Conservation (phyloP, 805 yeast species). For the Candida endomychidarum region DNA sequence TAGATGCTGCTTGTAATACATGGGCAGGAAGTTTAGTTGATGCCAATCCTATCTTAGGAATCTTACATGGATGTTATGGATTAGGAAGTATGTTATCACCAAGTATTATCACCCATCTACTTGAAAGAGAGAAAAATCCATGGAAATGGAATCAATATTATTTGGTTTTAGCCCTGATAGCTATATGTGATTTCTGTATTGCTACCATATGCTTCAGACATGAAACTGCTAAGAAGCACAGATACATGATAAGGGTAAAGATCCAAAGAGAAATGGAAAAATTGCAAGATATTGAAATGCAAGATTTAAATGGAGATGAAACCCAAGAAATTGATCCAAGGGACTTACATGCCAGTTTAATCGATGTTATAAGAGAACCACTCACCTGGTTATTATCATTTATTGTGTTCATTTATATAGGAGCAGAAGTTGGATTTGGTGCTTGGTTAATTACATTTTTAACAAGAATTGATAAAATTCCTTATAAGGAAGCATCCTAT, state of each 20-base stretch:
- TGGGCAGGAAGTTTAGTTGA: conserved; percentile 50
- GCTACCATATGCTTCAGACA: conserved; percentile 31
- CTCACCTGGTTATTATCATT: conserved; percentile 42
- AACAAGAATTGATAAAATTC: conserved; percentile 35
- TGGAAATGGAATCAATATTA: conserved; percentile 53
- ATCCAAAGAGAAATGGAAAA: conserved; percentile 3
- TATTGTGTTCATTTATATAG: conserved; percentile 48
- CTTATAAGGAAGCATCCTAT: conserved; percentile 42
- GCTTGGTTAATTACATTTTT: conserved; percentile 52
- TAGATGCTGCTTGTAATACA: conserved; percentile 56
- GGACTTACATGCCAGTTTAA: conserved; percentile 15
- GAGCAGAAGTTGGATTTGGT: conserved; percentile 54
- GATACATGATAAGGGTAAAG: conserved; percentile 22
- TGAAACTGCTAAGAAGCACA: conserved; percentile 48
- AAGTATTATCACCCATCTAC: conserved; percentile 40
- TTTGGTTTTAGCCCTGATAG: conserved; percentile 30
- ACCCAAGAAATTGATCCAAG: background rate
- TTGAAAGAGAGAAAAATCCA: conserved; percentile 35
- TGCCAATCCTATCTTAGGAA: conserved; percentile 50
- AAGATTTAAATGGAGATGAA: conserved; percentile 5
- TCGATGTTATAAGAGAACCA: conserved; percentile 34
- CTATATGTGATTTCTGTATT: conserved; percentile 22
- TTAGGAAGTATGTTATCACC: conserved; percentile 56
- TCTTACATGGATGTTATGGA: conserved; percentile 54
- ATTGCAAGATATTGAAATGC: conserved; percentile 16